These are phyloP conservation scores for Prunus padus DNA, from an alignment of 306 rosid genomes.

Conservation along the genomic window DNA sequence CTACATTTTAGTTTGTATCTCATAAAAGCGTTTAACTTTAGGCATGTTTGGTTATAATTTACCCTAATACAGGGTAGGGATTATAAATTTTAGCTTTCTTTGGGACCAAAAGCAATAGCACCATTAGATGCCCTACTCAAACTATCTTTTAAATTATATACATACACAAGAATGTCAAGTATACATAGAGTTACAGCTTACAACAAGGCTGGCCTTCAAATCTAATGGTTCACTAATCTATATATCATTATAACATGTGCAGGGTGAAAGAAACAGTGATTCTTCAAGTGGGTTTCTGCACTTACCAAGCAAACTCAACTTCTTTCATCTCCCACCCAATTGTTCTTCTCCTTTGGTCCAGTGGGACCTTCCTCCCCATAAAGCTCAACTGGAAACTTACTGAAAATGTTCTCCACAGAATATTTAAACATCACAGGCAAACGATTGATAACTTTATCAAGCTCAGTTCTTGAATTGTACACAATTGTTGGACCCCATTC, in stretches of 20 bases:
- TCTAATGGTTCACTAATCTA: not conserved
- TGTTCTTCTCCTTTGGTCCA: slow-evolving; percentile 64
- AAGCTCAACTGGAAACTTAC: slow-evolving; percentile 48
- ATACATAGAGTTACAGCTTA: too few relatives aligned
- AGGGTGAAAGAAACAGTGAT: not conserved
- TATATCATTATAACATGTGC: slow-evolving; percentile 3
- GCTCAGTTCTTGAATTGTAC: slow-evolving; percentile 44
- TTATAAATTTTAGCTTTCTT: not conserved
- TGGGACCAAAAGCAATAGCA: not conserved
- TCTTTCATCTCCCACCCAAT: slow-evolving; percentile 64
- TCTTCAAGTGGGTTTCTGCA: not conserved
- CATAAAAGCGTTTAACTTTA: too few relatives aligned
- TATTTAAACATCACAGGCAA: slow-evolving; percentile 34
- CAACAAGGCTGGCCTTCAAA: not conserved
- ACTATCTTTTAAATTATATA: not conserved
- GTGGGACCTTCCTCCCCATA: slow-evolving; percentile 64
- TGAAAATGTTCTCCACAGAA: slow-evolving; percentile 30
- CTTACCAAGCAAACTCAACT: slow-evolving; percentile 22
- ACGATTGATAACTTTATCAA: slow-evolving; percentile 36
- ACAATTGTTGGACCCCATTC: slow-evolving; percentile 59
- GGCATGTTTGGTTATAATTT: too few relatives aligned
- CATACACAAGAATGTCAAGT: too few relatives aligned
- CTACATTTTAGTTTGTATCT: too few relatives aligned
- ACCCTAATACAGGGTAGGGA: too few relatives aligned
- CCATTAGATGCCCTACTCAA: not conserved